These are phyloP conservation scores for Epichloe coenophiala DNA, from an alignment of 2,329 filamentous ascomycete genomes.

Conservation along the genomic window DNA sequence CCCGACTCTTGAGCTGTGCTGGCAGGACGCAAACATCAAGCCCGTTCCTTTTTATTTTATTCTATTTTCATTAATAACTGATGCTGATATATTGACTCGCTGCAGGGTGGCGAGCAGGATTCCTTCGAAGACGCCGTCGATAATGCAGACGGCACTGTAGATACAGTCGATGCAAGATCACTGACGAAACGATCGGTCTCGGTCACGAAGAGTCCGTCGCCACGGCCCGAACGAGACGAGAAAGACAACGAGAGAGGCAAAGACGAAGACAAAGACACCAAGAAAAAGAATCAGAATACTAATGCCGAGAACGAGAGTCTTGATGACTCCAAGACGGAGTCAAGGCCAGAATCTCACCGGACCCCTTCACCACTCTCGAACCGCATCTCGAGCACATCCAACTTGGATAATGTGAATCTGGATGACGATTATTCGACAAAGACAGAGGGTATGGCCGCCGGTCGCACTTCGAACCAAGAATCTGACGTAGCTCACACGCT, in stretches of 20 bases:
- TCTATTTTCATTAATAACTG: too few species aligned
- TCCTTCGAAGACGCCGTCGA: constrained; percentile 73
- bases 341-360: constrained; percentile 12
- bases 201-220: constrained; percentile 19
- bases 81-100: constrained; percentile 7
- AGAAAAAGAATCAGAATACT: constrained; percentile 8
- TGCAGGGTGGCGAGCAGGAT: constrained; percentile 20
- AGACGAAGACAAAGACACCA: constrained; percentile 3
- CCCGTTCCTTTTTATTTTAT: neutral
- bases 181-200: constrained; percentile 36
- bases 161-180: constrained; percentile 56
- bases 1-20: neutral
- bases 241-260: neutral
- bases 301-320: constrained; percentile 5
- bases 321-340: constrained; percentile 9
- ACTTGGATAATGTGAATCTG: constrained; percentile 51
- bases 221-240: constrained; percentile 4
- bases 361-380: constrained; percentile 27
- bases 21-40: neutral
- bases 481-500: constrained; percentile 8
- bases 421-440: constrained; percentile 38
- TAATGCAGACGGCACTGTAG: constrained; percentile 27
- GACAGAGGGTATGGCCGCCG: constrained; percentile 17
- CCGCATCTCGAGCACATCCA: constrained; percentile 32
- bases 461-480: neutral